These are phyloP conservation scores for Camellia lanceoleosa DNA, from an alignment of 148 eudicot species.

Conservation along the genomic window DNA sequence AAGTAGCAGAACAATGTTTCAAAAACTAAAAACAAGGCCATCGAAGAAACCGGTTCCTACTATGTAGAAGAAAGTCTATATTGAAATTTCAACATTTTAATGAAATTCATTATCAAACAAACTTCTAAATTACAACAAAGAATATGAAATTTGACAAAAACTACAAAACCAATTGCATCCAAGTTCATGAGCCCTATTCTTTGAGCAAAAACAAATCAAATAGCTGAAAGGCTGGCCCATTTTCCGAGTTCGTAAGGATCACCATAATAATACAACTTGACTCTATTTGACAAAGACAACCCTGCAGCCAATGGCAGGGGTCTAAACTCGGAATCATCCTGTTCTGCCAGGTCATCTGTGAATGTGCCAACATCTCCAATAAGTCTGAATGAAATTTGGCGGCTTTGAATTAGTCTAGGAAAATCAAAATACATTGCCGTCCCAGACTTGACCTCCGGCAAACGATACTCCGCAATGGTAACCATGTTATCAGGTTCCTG, in stretches of 20 bases:
- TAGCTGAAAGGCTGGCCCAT: slow-evolving; percentile 76
- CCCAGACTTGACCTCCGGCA: slow-evolving; percentile 82
- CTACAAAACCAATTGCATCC: slow-evolving; percentile 13
- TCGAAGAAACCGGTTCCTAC: too few species aligned
- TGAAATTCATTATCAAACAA: too few species aligned
- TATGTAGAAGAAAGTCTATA: too few species aligned
- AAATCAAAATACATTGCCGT: slow-evolving; percentile 91
- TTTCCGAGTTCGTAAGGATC: slow-evolving; percentile 91
- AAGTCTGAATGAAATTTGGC: slow-evolving; percentile 68
- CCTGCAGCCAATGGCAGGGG: slow-evolving; percentile 57
- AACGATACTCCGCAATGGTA: slow-evolving; percentile 68
- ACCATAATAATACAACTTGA: slow-evolving; percentile 81
- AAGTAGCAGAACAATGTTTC: too few species aligned
- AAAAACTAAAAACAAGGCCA: too few species aligned
- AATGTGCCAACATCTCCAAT: slow-evolving; percentile 79
- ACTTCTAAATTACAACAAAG: slow-evolving; percentile 17
- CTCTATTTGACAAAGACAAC: slow-evolving; percentile 69
- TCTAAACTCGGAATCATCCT: slow-evolving; percentile 59
- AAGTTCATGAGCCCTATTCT: background rate
- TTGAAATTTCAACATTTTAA: too few species aligned
- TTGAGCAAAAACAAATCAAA: slow-evolving; percentile 33
- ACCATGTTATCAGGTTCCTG: slow-evolving; percentile 85
- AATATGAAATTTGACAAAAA: slow-evolving; percentile 6
- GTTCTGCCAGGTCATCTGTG: slow-evolving; percentile 73
- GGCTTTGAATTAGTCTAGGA: slow-evolving; percentile 69